Percentiles rank a stretch among this genome's conserved stretches.
Evolutionary conservation across 1,284 basidiomycete genomes (phyloP).

Genomic region (Inonotus hispidus): DNA sequence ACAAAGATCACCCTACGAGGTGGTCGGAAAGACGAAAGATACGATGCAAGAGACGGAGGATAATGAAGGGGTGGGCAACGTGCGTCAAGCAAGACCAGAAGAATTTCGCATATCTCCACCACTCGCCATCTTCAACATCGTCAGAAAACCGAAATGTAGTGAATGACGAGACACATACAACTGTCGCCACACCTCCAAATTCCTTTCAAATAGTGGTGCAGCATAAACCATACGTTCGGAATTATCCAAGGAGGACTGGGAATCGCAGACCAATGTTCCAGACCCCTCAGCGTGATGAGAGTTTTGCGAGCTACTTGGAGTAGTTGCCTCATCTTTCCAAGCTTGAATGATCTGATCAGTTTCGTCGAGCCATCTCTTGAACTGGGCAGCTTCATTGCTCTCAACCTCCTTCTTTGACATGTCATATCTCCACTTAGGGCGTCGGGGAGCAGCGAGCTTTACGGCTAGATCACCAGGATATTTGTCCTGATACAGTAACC

Average conservation of each 20-base stretch:
- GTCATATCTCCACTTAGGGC: slow-evolving; percentile 80
- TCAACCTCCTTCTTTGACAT: slow-evolving; percentile 87
- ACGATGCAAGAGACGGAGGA: slow-evolving; percentile 42
- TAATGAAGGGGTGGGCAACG: slow-evolving; percentile 69
- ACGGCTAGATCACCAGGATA: slow-evolving; percentile 17
- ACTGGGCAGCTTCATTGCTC: slow-evolving; percentile 74
- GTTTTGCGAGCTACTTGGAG: slow-evolving; percentile 18
- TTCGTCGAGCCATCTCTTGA: slow-evolving; percentile 67
- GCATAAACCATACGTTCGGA: slow-evolving; percentile 47
- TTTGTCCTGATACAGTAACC: slow-evolving; percentile 37
- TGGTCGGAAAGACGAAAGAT: slow-evolving; percentile 36
- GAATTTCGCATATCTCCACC: slow-evolving; percentile 77
- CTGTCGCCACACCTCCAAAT: slow-evolving; percentile 90
- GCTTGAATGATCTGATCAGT: slow-evolving; percentile 51
- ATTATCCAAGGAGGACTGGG: slow-evolving; percentile 21
- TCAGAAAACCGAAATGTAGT: background rate
- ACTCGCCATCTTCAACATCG: slow-evolving; percentile 69
- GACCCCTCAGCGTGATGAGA: slow-evolving; percentile 9
- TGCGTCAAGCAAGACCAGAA: slow-evolving; percentile 82
- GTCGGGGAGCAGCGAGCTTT: slow-evolving; percentile 27
- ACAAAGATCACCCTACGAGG: slow-evolving; percentile 67
- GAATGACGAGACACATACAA: slow-evolving; percentile 44
- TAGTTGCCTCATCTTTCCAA: slow-evolving; percentile 38
- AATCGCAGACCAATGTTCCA: slow-evolving; percentile 23
- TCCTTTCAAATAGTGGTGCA: slow-evolving; percentile 81